These are phyloP conservation scores for Fusarium neocosmosporiellum DNA, from an alignment of 2,329 filamentous ascomycete genomes.

Conservation along the genomic window DNA sequence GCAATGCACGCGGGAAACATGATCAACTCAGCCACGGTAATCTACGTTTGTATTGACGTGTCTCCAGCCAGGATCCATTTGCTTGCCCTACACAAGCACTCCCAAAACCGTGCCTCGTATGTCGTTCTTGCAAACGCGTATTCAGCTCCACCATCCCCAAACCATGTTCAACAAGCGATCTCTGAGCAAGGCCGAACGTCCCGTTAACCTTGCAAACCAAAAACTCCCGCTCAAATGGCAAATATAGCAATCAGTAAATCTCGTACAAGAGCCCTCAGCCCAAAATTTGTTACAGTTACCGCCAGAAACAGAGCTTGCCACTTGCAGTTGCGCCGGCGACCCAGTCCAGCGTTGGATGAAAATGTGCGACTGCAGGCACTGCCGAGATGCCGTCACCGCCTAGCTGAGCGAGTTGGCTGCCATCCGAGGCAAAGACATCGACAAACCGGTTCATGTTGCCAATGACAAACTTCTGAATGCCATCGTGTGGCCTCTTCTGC, in stretches of 20 bases:
- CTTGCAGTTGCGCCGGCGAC: constrained; percentile 91
- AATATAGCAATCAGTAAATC: neutral
- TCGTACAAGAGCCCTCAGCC: neutral
- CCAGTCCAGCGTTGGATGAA: constrained; percentile 91
- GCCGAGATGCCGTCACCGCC: constrained; percentile 92
- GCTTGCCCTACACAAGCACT: neutral
- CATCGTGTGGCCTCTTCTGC: constrained; percentile 82
- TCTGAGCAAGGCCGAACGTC: constrained; percentile 7
- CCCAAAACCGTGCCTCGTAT: constrained; percentile 4
- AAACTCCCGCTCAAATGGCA: constrained; percentile 34
- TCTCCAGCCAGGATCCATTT: neutral
- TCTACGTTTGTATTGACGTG: constrained; percentile 6
- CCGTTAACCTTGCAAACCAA: constrained; percentile 2
- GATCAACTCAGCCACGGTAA: constrained; percentile 23
- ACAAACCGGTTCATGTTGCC: constrained; percentile 99
- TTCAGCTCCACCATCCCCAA: constrained; percentile 2
- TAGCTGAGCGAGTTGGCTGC: constrained; percentile 88
- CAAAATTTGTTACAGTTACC: constrained; percentile 58
- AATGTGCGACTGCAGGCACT: constrained; percentile 91
- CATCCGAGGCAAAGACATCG: constrained; percentile 85
- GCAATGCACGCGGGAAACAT: constrained; percentile 11
- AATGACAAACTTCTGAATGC: constrained; percentile 88
- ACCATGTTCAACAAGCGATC: neutral
- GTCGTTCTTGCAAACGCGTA: neutral
- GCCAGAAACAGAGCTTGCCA: constrained; percentile 93